These are phyloP conservation scores for Kluyveromyces sp. DNA, from an alignment of 1,139 yeast species.

Conservation along the genomic window DNA sequence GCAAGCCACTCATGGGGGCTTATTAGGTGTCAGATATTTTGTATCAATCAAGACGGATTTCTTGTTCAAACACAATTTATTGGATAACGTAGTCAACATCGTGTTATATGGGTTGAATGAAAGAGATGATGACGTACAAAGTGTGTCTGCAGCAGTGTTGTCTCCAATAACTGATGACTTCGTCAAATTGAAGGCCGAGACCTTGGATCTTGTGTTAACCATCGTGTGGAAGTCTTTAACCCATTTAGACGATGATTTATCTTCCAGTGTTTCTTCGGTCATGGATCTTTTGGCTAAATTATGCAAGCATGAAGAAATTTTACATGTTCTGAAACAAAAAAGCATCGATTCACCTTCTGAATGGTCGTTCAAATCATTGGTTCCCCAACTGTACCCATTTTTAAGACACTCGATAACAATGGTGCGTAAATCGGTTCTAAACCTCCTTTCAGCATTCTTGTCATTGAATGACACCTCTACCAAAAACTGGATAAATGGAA, in stretches of 20 bases:
- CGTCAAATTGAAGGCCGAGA: slow-evolving; percentile 54
- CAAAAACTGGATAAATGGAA: slow-evolving; percentile 74
- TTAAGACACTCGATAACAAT: slow-evolving; percentile 89
- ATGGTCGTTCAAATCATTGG: slow-evolving; percentile 60
- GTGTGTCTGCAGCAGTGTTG: slow-evolving; percentile 90
- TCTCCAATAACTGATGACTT: slow-evolving; percentile 85
- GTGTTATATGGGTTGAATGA: slow-evolving; percentile 82
- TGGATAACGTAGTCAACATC: slow-evolving; percentile 71
- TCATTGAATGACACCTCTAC: slow-evolving; percentile 58
- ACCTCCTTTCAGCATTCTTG: slow-evolving; percentile 73
- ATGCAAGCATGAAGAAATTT: slow-evolving; percentile 74
- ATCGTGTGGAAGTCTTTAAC: slow-evolving; percentile 87
- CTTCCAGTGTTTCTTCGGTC: slow-evolving; percentile 92
- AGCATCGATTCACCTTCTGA: slow-evolving; percentile 41
- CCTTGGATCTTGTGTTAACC: slow-evolving; percentile 57
- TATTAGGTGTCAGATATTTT: slow-evolving; percentile 86
- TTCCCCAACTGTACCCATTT: slow-evolving; percentile 91
- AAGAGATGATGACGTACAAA: slow-evolving; percentile 92
- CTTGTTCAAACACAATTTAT: slow-evolving; percentile 49
- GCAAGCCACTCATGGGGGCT: slow-evolving; percentile 99
- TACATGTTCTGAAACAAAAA: slow-evolving; percentile 58
- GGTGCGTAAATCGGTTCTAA: slow-evolving; percentile 82
- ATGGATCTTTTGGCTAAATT: slow-evolving; percentile 89
- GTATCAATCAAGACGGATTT: slow-evolving; percentile 86
- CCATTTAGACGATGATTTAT: slow-evolving; percentile 80